Conservation (phyloP, 495 filamentous ascomycete species). For the Daldinia vernicosa region DNA sequence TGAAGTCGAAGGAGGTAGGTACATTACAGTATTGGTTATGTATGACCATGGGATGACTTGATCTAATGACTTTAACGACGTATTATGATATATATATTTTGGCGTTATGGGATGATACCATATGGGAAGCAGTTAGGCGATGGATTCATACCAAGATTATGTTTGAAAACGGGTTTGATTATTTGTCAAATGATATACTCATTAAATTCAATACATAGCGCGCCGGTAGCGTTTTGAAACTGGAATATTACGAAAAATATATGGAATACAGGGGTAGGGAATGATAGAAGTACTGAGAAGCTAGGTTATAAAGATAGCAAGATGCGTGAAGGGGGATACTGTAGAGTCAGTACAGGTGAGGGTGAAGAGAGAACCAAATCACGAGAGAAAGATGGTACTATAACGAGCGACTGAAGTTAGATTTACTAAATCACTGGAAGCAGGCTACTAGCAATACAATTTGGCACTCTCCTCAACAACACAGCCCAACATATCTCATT, state of each 20-base stretch:
- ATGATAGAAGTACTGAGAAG: neutral
- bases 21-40: neutral
- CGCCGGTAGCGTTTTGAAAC: neutral
- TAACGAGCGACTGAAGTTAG: constrained; percentile 49
- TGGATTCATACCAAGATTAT: neutral
- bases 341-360: too few species aligned
- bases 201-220: neutral
- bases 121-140: neutral
- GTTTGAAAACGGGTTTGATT: constrained; percentile 1
- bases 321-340: neutral
- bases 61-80: constrained; percentile 17
- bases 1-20: constrained; percentile 11
- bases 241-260: neutral
- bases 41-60: constrained; percentile 1
- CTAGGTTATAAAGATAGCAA: neutral
- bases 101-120: constrained; percentile 42
- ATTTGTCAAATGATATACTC: neutral
- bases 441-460: constrained; percentile 44
- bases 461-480: constrained; percentile 45
- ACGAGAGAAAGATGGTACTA: neutral
- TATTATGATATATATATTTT: constrained; percentile 19
- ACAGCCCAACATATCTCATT: constrained; percentile 45
- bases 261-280: neutral
- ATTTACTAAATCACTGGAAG: constrained; percentile 39
- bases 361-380: neutral